phyloP scores from a whole-genome alignment of 2,329 filamentous ascomycete species.

The Aureobasidium subglaciale region DNA sequence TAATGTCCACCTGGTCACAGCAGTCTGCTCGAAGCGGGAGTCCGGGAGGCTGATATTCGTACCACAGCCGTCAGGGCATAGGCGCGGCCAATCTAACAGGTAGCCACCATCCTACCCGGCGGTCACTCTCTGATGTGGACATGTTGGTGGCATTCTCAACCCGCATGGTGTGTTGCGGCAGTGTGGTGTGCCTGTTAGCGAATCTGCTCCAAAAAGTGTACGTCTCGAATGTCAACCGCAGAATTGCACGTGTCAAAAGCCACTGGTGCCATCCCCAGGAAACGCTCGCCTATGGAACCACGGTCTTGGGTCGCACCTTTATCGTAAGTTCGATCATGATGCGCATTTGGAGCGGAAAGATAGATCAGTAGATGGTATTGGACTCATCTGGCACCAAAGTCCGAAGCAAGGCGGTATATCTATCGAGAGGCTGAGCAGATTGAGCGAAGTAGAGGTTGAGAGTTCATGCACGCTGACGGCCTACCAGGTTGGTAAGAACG shows the following conservation, averaged over 20 bases:
- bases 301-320: neutral
- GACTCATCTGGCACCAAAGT: neutral
- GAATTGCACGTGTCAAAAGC: conserved; percentile 4
- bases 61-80: neutral
- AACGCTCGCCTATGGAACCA: conserved; percentile 7
- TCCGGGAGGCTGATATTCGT: neutral
- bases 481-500: conserved; percentile 1
- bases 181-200: neutral
- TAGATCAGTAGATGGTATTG: neutral
- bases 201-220: neutral
- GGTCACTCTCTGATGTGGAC: neutral
- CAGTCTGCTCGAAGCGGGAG: neutral
- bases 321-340: neutral
- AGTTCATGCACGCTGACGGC: conserved; percentile 13
- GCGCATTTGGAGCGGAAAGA: too few species aligned
- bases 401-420: neutral
- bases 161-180: neutral
- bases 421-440: neutral
- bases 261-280: conserved; percentile 4
- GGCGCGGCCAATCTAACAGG: neutral
- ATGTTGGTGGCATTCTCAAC: neutral
- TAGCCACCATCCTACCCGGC: neutral
- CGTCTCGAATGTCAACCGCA: neutral
- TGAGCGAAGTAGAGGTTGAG: neutral
- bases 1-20: neutral